phyloP scores from a whole-genome alignment of 1,284 basidiomycete species.

The Boletus smithii region DNA sequence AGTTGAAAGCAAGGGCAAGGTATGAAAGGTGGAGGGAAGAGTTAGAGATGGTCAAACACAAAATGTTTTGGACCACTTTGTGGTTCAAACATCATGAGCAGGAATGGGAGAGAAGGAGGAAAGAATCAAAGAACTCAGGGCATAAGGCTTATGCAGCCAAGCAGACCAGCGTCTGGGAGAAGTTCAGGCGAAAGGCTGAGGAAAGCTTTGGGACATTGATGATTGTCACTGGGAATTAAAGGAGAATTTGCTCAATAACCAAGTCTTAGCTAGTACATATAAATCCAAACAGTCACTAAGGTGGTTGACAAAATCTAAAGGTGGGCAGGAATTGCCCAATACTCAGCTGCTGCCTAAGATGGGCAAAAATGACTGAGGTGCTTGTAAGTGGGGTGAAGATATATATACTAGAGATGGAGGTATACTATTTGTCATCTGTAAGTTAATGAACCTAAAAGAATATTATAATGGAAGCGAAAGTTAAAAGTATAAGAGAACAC shows the following conservation, averaged over 20 bases:
- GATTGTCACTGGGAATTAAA: too few relatives aligned
- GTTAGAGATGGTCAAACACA: conserved; percentile 11
- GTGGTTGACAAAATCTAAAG: too few relatives aligned
- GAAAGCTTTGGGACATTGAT: not conserved
- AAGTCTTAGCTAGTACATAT: too few relatives aligned
- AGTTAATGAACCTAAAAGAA: too few relatives aligned
- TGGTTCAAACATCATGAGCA: conserved; percentile 10
- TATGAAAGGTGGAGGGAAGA: conserved; percentile 10
- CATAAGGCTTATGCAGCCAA: not conserved
- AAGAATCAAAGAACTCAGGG: not conserved
- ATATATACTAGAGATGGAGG: too few relatives aligned
- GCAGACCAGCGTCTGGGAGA: not conserved
- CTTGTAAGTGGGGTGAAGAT: not conserved
- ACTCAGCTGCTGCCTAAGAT: not conserved
- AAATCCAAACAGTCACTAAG: too few relatives aligned
- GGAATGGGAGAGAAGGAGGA: conserved; percentile 2
- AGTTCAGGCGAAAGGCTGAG: not conserved
- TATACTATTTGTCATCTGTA: too few relatives aligned
- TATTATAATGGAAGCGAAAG: too few relatives aligned
- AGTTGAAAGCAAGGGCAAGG: conserved; percentile 13
- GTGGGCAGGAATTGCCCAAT: too few relatives aligned
- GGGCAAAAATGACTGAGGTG: too few relatives aligned
- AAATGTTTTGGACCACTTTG: conserved; percentile 14
- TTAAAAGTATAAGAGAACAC: too few relatives aligned
- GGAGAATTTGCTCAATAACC: too few relatives aligned